These are phyloP conservation scores for Amanita exitialis DNA, from an alignment of 768 basidiomycete species.

Conservation along the genomic window DNA sequence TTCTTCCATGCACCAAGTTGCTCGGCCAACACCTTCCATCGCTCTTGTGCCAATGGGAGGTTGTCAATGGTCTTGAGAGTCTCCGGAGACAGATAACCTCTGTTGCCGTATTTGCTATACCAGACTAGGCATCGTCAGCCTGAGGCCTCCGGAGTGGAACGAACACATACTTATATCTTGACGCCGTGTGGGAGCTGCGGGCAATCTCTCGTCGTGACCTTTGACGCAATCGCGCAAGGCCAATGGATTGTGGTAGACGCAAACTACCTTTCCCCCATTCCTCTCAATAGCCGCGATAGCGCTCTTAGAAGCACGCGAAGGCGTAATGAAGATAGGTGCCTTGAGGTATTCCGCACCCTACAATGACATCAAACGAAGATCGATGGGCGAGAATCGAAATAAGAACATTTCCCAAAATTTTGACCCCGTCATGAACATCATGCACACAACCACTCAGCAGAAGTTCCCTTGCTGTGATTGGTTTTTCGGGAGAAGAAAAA, in stretches of 20 bases:
- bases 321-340: conserved; percentile 65
- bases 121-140: conserved; percentile 39
- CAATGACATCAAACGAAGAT: conserved; percentile 2
- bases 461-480: conserved; percentile 83
- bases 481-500: conserved; percentile 62
- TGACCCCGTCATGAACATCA: conserved; percentile 83
- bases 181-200: conserved; percentile 79
- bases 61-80: conserved; percentile 41
- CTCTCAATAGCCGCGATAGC: conserved; percentile 82
- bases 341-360: conserved; percentile 63
- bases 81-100: conserved; percentile 62
- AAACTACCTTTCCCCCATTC: conserved; percentile 74
- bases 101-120: conserved; percentile 65
- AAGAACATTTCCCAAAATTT: conserved; percentile 73
- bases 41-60: conserved; percentile 54
- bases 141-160: conserved; percentile 3
- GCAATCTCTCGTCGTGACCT: conserved; percentile 55
- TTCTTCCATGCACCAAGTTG: conserved; percentile 51
- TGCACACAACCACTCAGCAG: conserved; percentile 85
- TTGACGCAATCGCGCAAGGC: conserved; percentile 74
- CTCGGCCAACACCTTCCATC: conserved; percentile 57
- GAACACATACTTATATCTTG: conserved; percentile 65
- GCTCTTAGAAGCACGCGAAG: conserved; percentile 78
- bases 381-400: conserved; percentile 15
- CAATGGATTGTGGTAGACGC: conserved; percentile 86